phyloP scores from a whole-genome alignment of 2,329 filamentous ascomycete genomes.

The Penicillium sp. region DNA sequence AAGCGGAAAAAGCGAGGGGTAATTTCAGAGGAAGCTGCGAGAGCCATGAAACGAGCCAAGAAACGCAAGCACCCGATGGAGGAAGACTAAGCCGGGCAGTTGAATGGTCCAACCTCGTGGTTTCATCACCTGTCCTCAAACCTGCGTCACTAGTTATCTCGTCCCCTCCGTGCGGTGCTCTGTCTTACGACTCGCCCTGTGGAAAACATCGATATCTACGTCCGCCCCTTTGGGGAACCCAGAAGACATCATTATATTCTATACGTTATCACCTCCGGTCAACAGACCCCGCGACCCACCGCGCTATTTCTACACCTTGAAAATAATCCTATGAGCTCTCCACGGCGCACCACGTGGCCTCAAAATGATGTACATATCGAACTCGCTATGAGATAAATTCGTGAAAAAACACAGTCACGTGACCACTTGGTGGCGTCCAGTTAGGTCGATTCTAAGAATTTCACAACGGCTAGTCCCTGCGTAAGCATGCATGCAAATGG shows the following conservation, averaged over 20 bases:
- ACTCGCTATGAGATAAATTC: neutral
- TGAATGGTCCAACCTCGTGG: neutral
- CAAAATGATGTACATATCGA: neutral
- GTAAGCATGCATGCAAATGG: conserved; percentile 9
- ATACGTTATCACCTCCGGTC: neutral
- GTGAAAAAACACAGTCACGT: neutral
- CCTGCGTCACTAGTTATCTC: neutral
- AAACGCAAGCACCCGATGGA: conserved; percentile 7
- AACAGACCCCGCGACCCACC: neutral
- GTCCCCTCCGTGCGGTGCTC: neutral
- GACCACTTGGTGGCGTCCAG: neutral
- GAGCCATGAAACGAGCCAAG: neutral
- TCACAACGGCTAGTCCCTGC: conserved; percentile 30
- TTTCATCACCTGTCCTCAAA: neutral
- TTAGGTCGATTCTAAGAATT: conserved; percentile 30
- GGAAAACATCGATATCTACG: neutral
- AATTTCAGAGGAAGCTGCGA: neutral
- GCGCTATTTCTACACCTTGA: too few relatives aligned
- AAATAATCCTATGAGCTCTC: neutral
- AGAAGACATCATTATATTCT: neutral
- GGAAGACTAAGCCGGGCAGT: neutral
- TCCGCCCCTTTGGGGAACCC: too few relatives aligned
- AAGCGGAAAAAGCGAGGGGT: conserved; percentile 15
- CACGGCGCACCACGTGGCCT: neutral
- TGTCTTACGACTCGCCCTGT: neutral